Conservation (phyloP, 768 basidiomycete genomes). For the Pleurotus platypus region DNA sequence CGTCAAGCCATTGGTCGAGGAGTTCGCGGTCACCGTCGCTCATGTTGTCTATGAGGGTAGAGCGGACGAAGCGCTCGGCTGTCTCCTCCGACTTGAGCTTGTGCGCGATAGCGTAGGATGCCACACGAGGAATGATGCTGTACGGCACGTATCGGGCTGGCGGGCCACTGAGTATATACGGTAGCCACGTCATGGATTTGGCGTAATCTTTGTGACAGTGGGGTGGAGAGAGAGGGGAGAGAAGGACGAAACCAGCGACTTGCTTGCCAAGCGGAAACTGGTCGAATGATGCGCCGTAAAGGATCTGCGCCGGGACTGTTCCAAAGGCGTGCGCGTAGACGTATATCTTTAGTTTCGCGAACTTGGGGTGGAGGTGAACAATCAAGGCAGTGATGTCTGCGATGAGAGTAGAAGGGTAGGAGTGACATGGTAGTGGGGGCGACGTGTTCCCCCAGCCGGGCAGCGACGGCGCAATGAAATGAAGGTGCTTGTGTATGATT, state of each 20-base stretch:
- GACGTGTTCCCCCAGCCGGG: conserved; percentile 59
- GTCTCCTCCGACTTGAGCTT: conserved; percentile 33
- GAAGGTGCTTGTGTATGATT: conserved; percentile 36
- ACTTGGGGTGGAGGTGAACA: conserved; percentile 42
- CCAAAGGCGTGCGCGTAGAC: conserved; percentile 54
- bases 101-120: conserved; percentile 23
- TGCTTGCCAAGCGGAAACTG: conserved; percentile 45
- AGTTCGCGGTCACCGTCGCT: conserved; percentile 33
- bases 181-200: conserved; percentile 39
- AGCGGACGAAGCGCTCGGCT: conserved; percentile 39
- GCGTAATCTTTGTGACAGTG: conserved; percentile 42
- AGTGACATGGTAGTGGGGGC: conserved; percentile 24
- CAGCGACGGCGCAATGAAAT: conserved; percentile 48
- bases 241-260: conserved; percentile 44
- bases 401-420: conserved; percentile 39
- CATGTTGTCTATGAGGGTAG: conserved; percentile 29
- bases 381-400: conserved; percentile 44
- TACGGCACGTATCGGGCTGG: conserved; percentile 38
- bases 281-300: conserved; percentile 49
- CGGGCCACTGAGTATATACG: conserved; percentile 46
- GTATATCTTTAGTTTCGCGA: conserved; percentile 40
- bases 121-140: conserved; percentile 28
- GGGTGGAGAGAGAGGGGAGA: conserved; percentile 44
- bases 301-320: conserved; percentile 49
- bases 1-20: conserved; percentile 38